Evolutionary conservation across 192 early-diverging fungal species (phyloP), one percentile per base, ranked within the genome.

Genomic region (Coemansia sp.): DNA sequence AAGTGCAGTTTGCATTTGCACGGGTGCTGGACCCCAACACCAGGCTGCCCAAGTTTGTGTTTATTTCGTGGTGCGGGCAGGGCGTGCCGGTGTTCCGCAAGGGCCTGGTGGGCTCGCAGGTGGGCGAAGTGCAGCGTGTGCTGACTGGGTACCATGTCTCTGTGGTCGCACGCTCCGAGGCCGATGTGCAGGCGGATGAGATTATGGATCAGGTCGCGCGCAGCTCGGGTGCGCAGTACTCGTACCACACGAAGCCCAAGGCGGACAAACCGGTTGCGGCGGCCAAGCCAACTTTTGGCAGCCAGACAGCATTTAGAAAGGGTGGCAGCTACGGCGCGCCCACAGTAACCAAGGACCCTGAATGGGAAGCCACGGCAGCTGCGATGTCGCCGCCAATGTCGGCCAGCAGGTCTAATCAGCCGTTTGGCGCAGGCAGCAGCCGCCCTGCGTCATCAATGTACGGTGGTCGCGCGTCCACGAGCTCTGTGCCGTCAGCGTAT

Each of bases 1-100:
- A 94, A 70, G 90, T 94, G 48, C 92, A 93, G 72, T 96, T 90
- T 77, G 94, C 92, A 10, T 94, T 93, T 83, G 87, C 76, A 3
- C 82, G 87, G 15, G 89, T 94, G n/a, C 72, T 79, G 39, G 96
- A 98, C 74, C 93, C 91, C 12, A 90, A 94, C 61, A 90, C 93
- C 2, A 81, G 85, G 37, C 82, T 98, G 17, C 83, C 88, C 56
- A 98, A 97, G 79, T 90, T 90, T 76, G 92, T 95, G 39, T 88
- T 98, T 57, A 91, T 98, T 62, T 92, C 87, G 15, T 98, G 93
- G 93, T 97, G 94, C 73, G 96, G 96, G 9, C 90, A 90, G 48
- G 94, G 94, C 38, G 96, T 98, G 17, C 93, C 93, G 15, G 94
- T 94, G 59, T 75, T 86, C 48, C 87, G 89, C 70, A 98, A 98